These are phyloP conservation scores for Boletus rubescentipes DNA, from an alignment of 768 basidiomycete species.

Conservation along the genomic window DNA sequence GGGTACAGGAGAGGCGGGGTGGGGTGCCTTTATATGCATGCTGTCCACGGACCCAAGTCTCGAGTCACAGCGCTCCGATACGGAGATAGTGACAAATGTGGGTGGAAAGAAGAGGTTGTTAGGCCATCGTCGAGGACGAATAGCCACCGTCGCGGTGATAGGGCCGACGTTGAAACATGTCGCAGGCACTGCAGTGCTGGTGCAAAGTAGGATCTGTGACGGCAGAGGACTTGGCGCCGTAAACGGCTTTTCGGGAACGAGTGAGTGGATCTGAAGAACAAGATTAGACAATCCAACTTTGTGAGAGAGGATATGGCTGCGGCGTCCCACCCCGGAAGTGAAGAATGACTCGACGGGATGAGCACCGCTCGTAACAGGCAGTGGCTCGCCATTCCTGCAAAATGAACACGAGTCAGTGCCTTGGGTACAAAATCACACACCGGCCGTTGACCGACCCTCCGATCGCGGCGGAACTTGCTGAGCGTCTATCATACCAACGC, in stretches of 20 bases:
- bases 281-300: conserved; percentile 24
- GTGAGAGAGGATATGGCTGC: conserved; percentile 20
- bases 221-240: conserved; percentile 25
- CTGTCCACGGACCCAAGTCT: conserved; percentile 20
- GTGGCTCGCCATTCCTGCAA: conserved; percentile 23
- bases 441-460: conserved; percentile 13
- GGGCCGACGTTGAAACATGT: conserved; percentile 35
- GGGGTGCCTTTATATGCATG: conserved; percentile 32
- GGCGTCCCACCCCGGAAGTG: conserved; percentile 23
- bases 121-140: conserved; percentile 26
- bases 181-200: conserved; percentile 32
- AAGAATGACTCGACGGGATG: conserved; percentile 8
- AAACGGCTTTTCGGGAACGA: conserved; percentile 18
- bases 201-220: conserved; percentile 30
- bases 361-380: conserved; percentile 24
- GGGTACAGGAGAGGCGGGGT: conserved; percentile 3
- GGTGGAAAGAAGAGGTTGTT: conserved; percentile 28
- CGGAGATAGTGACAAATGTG: conserved; percentile 30
- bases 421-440: conserved; percentile 13
- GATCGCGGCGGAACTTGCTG: conserved; percentile 20
- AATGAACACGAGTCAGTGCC: conserved; percentile 28
- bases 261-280: conserved; percentile 14
- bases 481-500: conserved; percentile 16
- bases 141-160: conserved; percentile 37
- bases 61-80: conserved; percentile 28